phyloP scores from a whole-genome alignment of 352 stramenopile species.

The Phytophthora hibernalis region DNA sequence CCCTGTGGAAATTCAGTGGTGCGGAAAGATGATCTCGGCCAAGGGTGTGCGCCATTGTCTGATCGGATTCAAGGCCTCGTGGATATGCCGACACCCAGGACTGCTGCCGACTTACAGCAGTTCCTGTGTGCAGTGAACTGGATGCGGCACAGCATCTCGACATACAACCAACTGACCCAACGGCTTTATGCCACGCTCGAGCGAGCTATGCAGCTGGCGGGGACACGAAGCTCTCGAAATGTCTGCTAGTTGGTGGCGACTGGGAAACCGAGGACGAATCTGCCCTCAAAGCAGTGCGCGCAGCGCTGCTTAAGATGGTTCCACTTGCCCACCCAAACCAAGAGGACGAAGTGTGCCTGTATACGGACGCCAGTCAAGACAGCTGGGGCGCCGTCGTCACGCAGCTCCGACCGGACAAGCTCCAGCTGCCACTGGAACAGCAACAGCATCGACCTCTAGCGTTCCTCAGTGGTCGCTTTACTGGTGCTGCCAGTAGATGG shows the following conservation, averaged over 20 bases:
- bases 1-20: not conserved
- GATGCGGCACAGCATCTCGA: conserved; percentile 6
- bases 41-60: not conserved
- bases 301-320: conserved; percentile 22
- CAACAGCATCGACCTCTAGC: conserved; percentile 2
- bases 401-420: not conserved
- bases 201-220: conserved; percentile 4
- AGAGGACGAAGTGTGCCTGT: conserved; percentile 8
- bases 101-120: not conserved
- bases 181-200: conserved; percentile 12
- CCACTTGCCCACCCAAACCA: conserved; percentile 9
- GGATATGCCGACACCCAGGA: not conserved
- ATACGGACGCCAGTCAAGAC: conserved; percentile 4
- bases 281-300: conserved; percentile 3
- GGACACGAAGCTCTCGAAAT: conserved; percentile 2
- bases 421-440: not conserved
- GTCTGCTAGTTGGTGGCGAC: conserved; percentile 9
- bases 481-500: conserved; percentile 7
- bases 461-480: conserved; percentile 13
- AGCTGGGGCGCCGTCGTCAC: too few relatives aligned
- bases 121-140: conserved; percentile 7
- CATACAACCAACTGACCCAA: not conserved
- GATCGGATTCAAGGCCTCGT: not conserved
- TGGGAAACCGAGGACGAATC: conserved; percentile 13
- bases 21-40: not conserved